phyloP scores from a whole-genome alignment of 2,329 filamentous ascomycete genomes.

The Colletotrichum cuscutae region DNA sequence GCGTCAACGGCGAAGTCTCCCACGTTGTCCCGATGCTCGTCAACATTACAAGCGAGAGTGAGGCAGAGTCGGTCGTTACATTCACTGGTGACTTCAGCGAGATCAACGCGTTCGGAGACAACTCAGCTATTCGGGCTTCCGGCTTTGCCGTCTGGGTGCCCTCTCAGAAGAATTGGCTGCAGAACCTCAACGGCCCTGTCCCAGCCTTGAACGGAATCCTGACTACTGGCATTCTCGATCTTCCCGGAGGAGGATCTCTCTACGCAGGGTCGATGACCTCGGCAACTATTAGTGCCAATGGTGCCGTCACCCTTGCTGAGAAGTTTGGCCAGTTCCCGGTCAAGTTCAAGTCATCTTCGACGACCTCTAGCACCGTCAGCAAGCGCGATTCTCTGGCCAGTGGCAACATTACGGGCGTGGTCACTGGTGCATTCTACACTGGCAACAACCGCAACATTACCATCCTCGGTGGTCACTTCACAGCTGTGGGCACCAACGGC shows the following conservation, averaged over 20 bases:
- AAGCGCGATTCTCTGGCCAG: conserved; percentile 59
- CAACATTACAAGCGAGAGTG: conserved; percentile 75
- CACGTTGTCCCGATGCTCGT: conserved; percentile 81
- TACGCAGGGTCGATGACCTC: conserved; percentile 88
- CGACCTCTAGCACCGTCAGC: conserved; percentile 48
- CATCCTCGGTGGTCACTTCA: conserved; percentile 88
- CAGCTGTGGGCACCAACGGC: conserved; percentile 74
- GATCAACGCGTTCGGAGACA: conserved; percentile 74
- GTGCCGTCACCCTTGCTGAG: conserved; percentile 73
- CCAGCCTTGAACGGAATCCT: conserved; percentile 79
- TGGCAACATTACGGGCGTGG: conserved; percentile 71
- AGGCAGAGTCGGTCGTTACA: conserved; percentile 78
- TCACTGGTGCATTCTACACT: conserved; percentile 82
- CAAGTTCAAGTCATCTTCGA: conserved; percentile 55
- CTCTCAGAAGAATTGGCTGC: conserved; percentile 86
- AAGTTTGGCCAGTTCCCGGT: conserved; percentile 68
- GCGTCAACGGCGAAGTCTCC: conserved; percentile 82
- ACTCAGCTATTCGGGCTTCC: conserved; percentile 68
- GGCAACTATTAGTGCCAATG: conserved; percentile 76
- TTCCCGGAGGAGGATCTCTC: conserved; percentile 72
- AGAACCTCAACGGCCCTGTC: conserved; percentile 75
- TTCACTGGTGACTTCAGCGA: conserved; percentile 83
- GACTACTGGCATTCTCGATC: conserved; percentile 73
- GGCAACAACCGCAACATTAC: conserved; percentile 80
- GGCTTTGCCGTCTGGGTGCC: conserved; percentile 95